Evolutionary conservation across 192 early-diverging fungal species (phyloP).

Genomic region (Podila horticola): DNA sequence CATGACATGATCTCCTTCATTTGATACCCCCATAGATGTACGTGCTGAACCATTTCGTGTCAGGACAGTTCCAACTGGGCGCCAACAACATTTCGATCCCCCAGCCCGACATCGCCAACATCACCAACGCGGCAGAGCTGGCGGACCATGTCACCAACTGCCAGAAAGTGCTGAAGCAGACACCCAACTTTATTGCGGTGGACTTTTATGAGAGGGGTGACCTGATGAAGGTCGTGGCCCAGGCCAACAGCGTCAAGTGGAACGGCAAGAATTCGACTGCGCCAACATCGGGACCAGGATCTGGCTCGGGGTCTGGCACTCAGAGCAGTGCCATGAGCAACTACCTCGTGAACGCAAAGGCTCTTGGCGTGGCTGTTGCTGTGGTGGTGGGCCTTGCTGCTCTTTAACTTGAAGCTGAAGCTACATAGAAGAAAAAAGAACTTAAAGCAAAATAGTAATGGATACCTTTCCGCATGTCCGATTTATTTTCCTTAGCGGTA

Average conservation of each 20-base stretch:
- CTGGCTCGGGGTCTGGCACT: background rate
- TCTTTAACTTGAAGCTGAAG: too few species aligned
- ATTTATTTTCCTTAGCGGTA: too few species aligned
- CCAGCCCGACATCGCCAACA: constrained; percentile 58
- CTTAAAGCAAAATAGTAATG: too few species aligned
- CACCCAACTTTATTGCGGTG: constrained; percentile 77
- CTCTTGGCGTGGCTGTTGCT: too few species aligned
- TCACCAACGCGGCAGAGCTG: constrained; percentile 68
- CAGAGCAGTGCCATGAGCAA: background rate
- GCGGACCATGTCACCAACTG: constrained; percentile 66
- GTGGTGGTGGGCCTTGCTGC: too few species aligned
- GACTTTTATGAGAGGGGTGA: constrained; percentile 77
- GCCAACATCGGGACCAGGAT: background rate
- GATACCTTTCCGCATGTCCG: too few species aligned
- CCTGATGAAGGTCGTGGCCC: constrained; percentile 19
- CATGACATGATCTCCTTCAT: background rate
- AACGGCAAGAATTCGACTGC: constrained; percentile 9
- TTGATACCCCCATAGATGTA: constrained; percentile 57
- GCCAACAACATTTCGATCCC: constrained; percentile 59
- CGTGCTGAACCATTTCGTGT: constrained; percentile 83
- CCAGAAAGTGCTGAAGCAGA: constrained; percentile 51
- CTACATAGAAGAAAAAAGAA: too few species aligned
- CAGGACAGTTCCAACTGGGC: constrained; percentile 53
- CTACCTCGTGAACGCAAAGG: too few species aligned
- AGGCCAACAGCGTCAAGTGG: constrained; percentile 32